Percentiles rank a stretch among this genome's conserved stretches.
These are phyloP conservation scores for Sporisorium scitamineum DNA, from an alignment of 1,284 basidiomycete species.

Conservation along the genomic window DNA sequence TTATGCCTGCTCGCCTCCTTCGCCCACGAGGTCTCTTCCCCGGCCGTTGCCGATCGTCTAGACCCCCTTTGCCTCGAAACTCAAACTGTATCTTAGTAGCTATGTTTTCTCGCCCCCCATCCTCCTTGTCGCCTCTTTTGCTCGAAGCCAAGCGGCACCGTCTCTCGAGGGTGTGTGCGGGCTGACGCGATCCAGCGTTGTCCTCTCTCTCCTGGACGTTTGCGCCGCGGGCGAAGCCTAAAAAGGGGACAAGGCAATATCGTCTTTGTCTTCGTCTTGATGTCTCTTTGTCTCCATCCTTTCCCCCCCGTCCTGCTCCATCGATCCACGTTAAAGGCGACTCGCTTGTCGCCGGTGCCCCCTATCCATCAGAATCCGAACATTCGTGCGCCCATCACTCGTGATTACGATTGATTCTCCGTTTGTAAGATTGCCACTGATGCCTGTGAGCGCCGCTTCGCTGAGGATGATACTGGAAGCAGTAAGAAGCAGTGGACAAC, in stretches of 20 bases:
- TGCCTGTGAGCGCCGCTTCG: no score
- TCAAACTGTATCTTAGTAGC: conserved; percentile 42
- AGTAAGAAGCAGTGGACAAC: not conserved
- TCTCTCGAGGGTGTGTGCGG: conserved; percentile 20
- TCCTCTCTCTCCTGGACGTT: conserved; percentile 27
- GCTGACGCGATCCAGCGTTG: conserved; percentile 2
- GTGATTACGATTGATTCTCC: not conserved
- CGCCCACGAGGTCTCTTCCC: no score
- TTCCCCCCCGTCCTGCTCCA: not conserved
- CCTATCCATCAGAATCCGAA: not conserved
- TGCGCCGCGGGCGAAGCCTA: conserved; percentile 22
- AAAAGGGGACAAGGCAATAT: not conserved
- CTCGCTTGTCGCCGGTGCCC: no score
- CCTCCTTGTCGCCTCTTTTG: not conserved
- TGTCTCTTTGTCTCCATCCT: not conserved
- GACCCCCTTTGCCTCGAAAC: not conserved
- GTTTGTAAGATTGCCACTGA: no score
- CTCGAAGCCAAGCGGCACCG: conserved; percentile 30
- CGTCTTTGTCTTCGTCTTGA: not conserved
- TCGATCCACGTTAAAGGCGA: not conserved
- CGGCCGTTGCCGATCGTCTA: no score
- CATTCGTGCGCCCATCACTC: not conserved
- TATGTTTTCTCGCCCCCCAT: conserved; percentile 1
- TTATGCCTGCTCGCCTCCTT: no score
- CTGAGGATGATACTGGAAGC: not conserved